These are phyloP conservation scores for Cladosporium sphaerospermum DNA, from an alignment of 2,329 filamentous ascomycete genomes.

Conservation along the genomic window DNA sequence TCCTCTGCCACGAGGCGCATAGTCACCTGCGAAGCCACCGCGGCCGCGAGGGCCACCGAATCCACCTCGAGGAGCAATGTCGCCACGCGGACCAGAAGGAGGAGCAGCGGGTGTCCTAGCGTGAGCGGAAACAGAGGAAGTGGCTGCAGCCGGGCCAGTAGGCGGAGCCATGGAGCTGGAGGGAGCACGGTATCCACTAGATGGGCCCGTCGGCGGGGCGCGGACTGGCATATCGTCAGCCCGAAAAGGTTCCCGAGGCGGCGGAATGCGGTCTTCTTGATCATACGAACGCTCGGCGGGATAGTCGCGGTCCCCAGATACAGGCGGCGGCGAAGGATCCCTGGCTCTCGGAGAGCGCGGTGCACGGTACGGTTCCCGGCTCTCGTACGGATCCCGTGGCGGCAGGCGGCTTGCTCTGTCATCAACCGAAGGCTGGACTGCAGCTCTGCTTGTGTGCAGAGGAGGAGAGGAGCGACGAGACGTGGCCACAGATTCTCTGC, in stretches of 20 bases:
- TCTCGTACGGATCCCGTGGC: slow-evolving; percentile 17
- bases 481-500: slow-evolving; percentile 49
- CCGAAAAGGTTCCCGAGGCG: slow-evolving; percentile 25
- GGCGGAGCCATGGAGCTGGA: slow-evolving; percentile 24
- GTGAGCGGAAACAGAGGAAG: slow-evolving; percentile 18
- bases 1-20: slow-evolving; percentile 22
- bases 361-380: slow-evolving; percentile 17
- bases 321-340: slow-evolving; percentile 13
- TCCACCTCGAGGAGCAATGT: slow-evolving; percentile 33
- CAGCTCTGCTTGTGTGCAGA: slow-evolving; percentile 49
- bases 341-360: slow-evolving; percentile 28
- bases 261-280: slow-evolving; percentile 20
- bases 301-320: slow-evolving; percentile 26
- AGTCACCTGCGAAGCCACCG: slow-evolving; percentile 33
- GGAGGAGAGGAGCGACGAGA: slow-evolving; percentile 58
- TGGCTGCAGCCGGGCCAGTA: slow-evolving; percentile 26
- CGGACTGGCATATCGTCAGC: slow-evolving; percentile 21
- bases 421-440: slow-evolving; percentile 29
- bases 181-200: slow-evolving; percentile 17
- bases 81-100: slow-evolving; percentile 26
- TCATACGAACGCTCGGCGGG: slow-evolving; percentile 14
- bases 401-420: slow-evolving; percentile 24
- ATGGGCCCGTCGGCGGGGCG: slow-evolving; percentile 26
- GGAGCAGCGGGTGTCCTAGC: slow-evolving; percentile 19
- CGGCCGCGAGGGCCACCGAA: slow-evolving; percentile 29